Evolutionary conservation across 2,329 filamentous ascomycete genomes (phyloP), one percentile per base, ranked within the genome.

Genomic region (Blastomyces parvus): DNA sequence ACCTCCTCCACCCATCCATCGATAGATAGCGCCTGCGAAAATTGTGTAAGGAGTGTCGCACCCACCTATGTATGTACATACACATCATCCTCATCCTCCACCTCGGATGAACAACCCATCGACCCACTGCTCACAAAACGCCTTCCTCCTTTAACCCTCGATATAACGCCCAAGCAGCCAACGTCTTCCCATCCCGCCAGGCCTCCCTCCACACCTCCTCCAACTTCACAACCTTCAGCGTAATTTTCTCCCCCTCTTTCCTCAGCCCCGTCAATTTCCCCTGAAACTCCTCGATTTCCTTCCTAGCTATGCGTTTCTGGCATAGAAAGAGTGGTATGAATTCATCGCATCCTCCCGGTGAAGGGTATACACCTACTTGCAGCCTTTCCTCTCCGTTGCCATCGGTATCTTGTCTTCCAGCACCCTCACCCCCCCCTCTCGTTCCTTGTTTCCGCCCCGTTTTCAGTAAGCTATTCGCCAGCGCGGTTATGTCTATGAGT

Each of bases 161-260:
- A 68, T 86, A 86, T 64, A 86, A 69, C 8, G 82, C 81, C 76
- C 80, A 78, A 8, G 82, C 83, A 40, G 80, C 79, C 61, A 86
- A 70, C 0, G 81, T 78, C 71, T 86, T 86, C 9, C 76, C 82
- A 74, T 86, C 84, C 44, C 83, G 74, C 36, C 77, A 74, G 2
- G 79, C 82, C 59, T 81, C 80, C 67, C 77, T 82, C 82, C 83
- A 86, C 58, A 84, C 64, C 52, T 81, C 71, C 42, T 78, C 71
- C 64, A 85, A 66, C 38, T 73, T 76, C 17, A 84, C 80, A 22
- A 86, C 69, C 69, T 83, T 84, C 64, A 86, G 68, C 7, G 80
- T 84, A 62, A 86, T 86, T 67, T 82, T 84, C 71, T 86, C 84
- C 2, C 82, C 82, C 60, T 84, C 76, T 3, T 82, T 76, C 44